Conservation (phyloP, 139 green algal genomes). For the Bryopsis sp. region DNA sequence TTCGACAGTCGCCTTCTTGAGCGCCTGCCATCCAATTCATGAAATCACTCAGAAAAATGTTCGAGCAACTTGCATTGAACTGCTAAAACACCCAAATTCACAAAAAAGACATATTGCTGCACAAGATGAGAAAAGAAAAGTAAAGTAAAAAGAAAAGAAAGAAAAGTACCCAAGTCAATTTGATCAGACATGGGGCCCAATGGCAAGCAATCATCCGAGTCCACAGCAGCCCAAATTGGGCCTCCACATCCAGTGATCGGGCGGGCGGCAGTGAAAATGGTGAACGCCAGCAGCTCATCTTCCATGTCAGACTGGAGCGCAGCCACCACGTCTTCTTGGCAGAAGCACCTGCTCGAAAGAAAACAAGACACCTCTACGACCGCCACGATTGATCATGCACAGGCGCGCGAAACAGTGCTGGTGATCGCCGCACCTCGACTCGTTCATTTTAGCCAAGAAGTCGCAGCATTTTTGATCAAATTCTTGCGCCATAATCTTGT, state of each 20-base stretch:
- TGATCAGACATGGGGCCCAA: neutral
- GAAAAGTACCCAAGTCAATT: neutral
- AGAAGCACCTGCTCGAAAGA: slow-evolving; percentile 7
- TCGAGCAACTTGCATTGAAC: no score
- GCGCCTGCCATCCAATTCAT: no score
- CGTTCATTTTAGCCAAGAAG: neutral
- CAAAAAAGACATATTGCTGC: no score
- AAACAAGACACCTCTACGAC: no score
- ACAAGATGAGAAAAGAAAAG: no score
- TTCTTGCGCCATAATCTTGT: neutral
- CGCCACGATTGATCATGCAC: no score
- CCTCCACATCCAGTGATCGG: neutral
- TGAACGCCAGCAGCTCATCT: slow-evolving; percentile 2
- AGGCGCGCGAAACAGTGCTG: no score
- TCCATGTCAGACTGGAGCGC: neutral
- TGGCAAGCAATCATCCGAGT: neutral
- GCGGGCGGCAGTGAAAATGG: neutral
- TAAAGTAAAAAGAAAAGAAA: no score
- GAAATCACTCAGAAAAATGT: no score
- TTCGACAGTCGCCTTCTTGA: neutral
- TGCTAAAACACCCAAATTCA: no score
- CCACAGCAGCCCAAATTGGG: neutral
- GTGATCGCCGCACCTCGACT: no score
- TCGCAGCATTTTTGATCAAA: neutral
- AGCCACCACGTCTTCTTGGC: neutral